These are phyloP conservation scores for Hypoxylon sp. DNA, from an alignment of 2,329 filamentous ascomycete genomes.

Conservation along the genomic window DNA sequence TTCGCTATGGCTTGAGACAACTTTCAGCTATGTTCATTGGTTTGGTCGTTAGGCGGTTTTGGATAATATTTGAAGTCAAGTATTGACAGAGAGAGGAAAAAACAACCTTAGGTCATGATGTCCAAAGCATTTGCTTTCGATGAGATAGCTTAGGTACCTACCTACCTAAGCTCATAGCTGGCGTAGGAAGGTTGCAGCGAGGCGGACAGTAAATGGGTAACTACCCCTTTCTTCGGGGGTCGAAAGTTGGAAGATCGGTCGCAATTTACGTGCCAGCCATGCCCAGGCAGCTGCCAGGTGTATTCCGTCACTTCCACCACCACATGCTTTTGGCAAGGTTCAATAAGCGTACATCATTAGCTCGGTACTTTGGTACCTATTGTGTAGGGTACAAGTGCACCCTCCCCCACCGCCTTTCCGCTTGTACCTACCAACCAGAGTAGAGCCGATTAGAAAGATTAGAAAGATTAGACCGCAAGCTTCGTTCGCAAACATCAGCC, in stretches of 20 bases:
- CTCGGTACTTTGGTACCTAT: constrained; percentile 11
- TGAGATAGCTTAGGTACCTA: constrained; percentile 6
- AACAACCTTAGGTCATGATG: not conserved
- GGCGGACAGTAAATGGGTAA: constrained; percentile 20
- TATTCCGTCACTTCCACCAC: constrained; percentile 43
- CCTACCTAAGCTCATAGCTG: constrained; percentile 14
- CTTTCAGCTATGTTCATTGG: not conserved
- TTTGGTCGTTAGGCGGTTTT: not conserved
- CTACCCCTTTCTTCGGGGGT: constrained; percentile 15
- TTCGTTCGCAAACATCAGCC: constrained; percentile 41
- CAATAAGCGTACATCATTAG: too few species aligned
- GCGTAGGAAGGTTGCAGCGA: constrained; percentile 19
- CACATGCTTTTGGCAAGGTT: not conserved
- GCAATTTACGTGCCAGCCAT: constrained; percentile 14
- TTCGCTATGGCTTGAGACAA: not conserved
- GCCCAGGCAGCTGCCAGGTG: constrained; percentile 1
- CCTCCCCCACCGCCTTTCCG: constrained; percentile 39
- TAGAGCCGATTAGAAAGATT: constrained; percentile 25
- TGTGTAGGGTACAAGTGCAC: not conserved
- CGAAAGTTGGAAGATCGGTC: constrained; percentile 10
- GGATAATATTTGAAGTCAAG: not conserved
- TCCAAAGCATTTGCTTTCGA: not conserved
- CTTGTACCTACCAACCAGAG: constrained; percentile 42
- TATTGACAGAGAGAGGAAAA: not conserved
- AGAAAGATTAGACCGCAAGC: constrained; percentile 33